Evolutionary conservation across 2,329 filamentous ascomycete species (phyloP), one percentile per base, ranked within the genome.

Genomic region (Podosphaera leucotricha): DNA sequence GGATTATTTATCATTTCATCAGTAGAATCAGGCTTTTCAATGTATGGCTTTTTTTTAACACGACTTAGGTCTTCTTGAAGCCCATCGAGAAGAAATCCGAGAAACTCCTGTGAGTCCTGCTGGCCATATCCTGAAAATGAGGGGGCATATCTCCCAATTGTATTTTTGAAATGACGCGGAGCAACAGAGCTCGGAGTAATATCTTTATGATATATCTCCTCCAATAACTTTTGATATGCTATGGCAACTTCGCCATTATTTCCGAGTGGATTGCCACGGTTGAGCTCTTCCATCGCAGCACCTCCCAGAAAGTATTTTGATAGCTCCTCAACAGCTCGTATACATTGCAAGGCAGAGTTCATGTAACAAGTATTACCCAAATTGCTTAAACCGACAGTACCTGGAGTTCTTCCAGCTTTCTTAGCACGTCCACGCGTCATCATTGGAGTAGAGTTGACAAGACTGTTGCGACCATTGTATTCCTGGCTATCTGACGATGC

Each of bases 281-380:
- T 98, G 51, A 95, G 70, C 55, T 98, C 87, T 43, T 68, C 64
- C 53, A 79, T 74, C 61, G 82, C 85, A 48, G 77, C 71, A 47
- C 76, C 70, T 43, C 72, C 68, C 42, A 94, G 61, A 60, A 98
- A 95, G 60, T 93, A 98, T 55, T 85, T 77, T 4, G 84, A 87
- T 50, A 98, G 64, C 60, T 98, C 90, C 57, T 93, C 83, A 0
- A 94, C 85, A 53, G 83, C 92, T 43, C 87, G 77, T 43, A 98
- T 74, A 59, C 90, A 98, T 59, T 98, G 90, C 44, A 95, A 66
- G 8, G 90, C 90, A 19, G 87, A 93, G 61, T 95, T 95, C 86
- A 95, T 94, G 63, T 98, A 98, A 62, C 90, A 98, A 0, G 90
- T 95, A 56, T 98, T 98, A 41, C 90, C 90, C 13, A 98, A 65